Conservation (phyloP, 768 basidiomycete genomes). For the Cantharellus anzutake region DNA sequence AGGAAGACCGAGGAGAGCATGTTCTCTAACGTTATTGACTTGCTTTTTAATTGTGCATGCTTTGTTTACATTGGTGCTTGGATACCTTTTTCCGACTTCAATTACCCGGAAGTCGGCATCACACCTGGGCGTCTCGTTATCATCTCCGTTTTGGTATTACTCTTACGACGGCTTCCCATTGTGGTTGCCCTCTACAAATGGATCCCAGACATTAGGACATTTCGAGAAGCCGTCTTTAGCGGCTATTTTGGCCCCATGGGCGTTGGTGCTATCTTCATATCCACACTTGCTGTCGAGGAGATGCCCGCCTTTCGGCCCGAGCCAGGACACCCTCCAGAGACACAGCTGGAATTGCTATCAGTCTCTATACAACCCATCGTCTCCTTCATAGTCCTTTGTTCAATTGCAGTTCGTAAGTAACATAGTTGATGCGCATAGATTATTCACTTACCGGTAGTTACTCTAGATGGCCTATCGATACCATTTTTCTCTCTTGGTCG, state of each 20-base stretch:
- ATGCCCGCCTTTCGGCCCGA: conserved; percentile 22
- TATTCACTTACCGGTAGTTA: not conserved
- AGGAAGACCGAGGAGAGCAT: conserved; percentile 86
- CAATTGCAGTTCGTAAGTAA: conserved; percentile 59
- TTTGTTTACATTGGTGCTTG: conserved; percentile 95
- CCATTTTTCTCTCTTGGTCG: conserved; percentile 85
- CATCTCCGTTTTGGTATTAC: conserved; percentile 61
- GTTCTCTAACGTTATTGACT: conserved; percentile 85
- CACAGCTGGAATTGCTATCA: conserved; percentile 45
- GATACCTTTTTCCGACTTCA: conserved; percentile 82
- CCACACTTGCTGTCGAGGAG: conserved; percentile 51
- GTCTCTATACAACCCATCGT: conserved; percentile 81
- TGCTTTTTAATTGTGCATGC: conserved; percentile 83
- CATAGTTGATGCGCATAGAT: not conserved
- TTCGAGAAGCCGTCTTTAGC: conserved; percentile 81
- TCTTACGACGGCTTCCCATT: conserved; percentile 65
- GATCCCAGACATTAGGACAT: conserved; percentile 92
- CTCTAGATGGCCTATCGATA: conserved; percentile 65
- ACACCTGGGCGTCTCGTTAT: conserved; percentile 72
- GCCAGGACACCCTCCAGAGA: conserved; percentile 23
- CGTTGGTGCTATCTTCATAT: conserved; percentile 91
- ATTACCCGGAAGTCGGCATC: conserved; percentile 42
- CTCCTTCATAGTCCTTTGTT: conserved; percentile 84
- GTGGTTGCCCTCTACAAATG: conserved; percentile 74
- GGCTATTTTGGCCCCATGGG: conserved; percentile 98